Conservation (phyloP, 495 filamentous ascomycete genomes). For the Lichenothelia convexa region DNA sequence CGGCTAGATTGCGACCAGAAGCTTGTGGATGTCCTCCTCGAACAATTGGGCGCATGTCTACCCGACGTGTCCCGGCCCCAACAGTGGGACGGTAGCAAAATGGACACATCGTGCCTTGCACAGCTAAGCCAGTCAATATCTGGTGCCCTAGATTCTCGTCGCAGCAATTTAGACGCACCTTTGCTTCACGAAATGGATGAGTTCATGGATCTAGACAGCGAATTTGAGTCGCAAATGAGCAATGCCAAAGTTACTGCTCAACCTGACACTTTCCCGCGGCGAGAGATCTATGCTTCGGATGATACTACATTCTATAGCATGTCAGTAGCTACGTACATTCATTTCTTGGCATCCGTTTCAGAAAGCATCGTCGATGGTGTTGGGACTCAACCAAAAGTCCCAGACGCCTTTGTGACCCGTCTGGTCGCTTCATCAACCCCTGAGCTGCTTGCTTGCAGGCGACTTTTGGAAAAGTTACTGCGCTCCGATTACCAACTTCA, state of each 20-base stretch:
- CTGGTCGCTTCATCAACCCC: constrained; percentile 36
- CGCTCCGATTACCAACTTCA: constrained; percentile 25
- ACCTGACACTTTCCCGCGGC: constrained; percentile 23
- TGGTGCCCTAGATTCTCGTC: constrained; percentile 25
- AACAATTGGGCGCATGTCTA: constrained; percentile 6
- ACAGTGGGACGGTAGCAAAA: not conserved
- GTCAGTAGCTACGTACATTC: constrained; percentile 9
- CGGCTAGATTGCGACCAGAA: constrained; percentile 13
- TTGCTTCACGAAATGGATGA: constrained; percentile 9
- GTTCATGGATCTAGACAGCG: constrained; percentile 64
- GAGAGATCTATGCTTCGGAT: constrained; percentile 27
- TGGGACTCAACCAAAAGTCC: not conserved
- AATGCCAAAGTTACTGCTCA: constrained; percentile 22
- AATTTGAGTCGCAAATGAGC: constrained; percentile 38
- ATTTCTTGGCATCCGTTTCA: constrained; percentile 8
- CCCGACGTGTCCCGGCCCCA: constrained; percentile 4
- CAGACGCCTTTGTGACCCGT: constrained; percentile 32
- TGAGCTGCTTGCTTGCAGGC: constrained; percentile 39
- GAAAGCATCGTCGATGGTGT: not conserved
- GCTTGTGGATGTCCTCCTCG: constrained; percentile 18
- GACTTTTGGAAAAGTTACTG: constrained; percentile 32
- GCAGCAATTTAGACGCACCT: constrained; percentile 13
- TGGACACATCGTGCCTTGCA: not conserved
- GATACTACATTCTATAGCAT: constrained; percentile 30
- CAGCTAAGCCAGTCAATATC: constrained; percentile 1